Conservation (phyloP, 768 basidiomycete genomes). For the Astraeus odoratus region DNA sequence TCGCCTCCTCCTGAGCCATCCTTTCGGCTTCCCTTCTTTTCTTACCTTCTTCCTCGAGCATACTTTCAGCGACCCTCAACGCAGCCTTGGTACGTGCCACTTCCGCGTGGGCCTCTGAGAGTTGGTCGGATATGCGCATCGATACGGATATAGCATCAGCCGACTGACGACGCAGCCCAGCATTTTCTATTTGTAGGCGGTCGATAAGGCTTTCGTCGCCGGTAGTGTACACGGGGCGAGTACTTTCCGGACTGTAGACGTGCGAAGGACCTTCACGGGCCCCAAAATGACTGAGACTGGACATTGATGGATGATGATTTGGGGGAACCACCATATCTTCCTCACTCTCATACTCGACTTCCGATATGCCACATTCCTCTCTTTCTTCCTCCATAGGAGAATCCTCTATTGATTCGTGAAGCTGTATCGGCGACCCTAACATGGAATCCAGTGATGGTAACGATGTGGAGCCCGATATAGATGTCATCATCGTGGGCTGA, state of each 20-base stretch:
- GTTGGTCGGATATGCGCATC: constrained; percentile 59
- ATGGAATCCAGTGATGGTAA: constrained; percentile 21
- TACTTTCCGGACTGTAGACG: constrained; percentile 34
- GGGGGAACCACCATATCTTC: constrained; percentile 50
- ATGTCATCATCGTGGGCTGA: constrained; percentile 6
- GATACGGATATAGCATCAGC: constrained; percentile 63
- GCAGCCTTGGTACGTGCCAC: constrained; percentile 47
- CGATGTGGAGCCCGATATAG: constrained; percentile 11
- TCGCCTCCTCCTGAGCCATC: constrained; percentile 41
- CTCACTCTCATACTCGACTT: constrained; percentile 58
- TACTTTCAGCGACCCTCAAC: constrained; percentile 47
- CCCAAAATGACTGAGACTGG: constrained; percentile 32
- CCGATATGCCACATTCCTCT: constrained; percentile 38
- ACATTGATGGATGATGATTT: constrained; percentile 34
- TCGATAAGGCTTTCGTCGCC: constrained; percentile 45
- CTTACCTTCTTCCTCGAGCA: constrained; percentile 54
- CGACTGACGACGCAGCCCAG: constrained; percentile 55
- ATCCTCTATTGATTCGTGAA: constrained; percentile 35
- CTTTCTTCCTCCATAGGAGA: constrained; percentile 29
- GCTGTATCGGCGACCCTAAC: constrained; percentile 22
- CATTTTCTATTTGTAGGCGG: constrained; percentile 60
- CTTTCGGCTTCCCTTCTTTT: constrained; percentile 55
- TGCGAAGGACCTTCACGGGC: constrained; percentile 32
- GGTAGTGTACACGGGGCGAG: constrained; percentile 17
- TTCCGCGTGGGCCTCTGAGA: constrained; percentile 60